Evolutionary conservation across 192 early-diverging fungal species (phyloP).

Genomic region (Paraglomus occultum): DNA sequence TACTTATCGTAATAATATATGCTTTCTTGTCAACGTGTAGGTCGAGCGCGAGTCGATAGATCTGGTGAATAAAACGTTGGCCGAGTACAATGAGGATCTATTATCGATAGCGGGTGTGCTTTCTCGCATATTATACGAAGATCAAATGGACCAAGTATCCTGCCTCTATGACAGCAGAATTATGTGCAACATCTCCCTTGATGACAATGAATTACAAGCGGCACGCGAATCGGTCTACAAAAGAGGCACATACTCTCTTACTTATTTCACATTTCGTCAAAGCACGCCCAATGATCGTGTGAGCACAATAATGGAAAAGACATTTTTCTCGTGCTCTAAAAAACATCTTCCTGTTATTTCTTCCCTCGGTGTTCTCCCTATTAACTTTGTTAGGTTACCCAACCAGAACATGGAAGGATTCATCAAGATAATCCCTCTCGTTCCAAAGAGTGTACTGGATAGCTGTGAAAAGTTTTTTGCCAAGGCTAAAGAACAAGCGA

Average conservation of each 20-base stretch:
- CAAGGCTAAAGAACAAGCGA: conserved; percentile 41
- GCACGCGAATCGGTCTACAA: conserved; percentile 54
- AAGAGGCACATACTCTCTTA: conserved; percentile 64
- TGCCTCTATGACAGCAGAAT: conserved; percentile 52
- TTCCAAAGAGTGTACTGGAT: conserved; percentile 50
- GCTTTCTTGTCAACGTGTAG: background rate
- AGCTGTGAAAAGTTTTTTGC: conserved; percentile 55
- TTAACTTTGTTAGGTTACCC: conserved; percentile 57
- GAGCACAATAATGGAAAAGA: conserved; percentile 51
- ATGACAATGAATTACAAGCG: conserved; percentile 43
- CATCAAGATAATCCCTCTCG: conserved; percentile 60
- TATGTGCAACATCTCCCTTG: conserved; percentile 28
- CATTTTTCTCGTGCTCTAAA: conserved; percentile 56
- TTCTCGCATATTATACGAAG: conserved; percentile 71
- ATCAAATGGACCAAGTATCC: conserved; percentile 64
- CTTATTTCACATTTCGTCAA: conserved; percentile 63
- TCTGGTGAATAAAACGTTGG: conserved; percentile 79
- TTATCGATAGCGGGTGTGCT: conserved; percentile 72
- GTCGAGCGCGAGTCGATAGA: conserved; percentile 86
- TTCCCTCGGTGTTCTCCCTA: conserved; percentile 57
- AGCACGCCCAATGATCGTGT: conserved; percentile 73
- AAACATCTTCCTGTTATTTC: conserved; percentile 61
- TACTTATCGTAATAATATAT: no score
- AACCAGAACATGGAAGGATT: conserved; percentile 58
- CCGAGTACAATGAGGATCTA: conserved; percentile 81